Conservation (phyloP, 768 basidiomycete species). For the Leccinum incarnatum region DNA sequence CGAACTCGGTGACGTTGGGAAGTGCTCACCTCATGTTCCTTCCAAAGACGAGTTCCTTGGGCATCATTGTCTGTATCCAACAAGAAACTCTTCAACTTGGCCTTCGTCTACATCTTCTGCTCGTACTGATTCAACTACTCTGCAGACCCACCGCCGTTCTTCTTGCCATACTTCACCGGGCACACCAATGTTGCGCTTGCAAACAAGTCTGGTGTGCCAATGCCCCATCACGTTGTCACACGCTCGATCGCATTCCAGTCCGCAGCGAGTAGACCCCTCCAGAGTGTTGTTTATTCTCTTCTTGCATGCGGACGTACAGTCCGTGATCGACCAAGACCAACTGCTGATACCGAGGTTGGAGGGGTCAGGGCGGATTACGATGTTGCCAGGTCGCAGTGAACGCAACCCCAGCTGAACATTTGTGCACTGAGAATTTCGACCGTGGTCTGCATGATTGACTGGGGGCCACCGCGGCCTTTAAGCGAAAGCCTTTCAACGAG, state of each 20-base stretch:
- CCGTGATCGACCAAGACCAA: slow-evolving; percentile 92
- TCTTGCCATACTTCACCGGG: too few species aligned
- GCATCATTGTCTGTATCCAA: slow-evolving; percentile 53
- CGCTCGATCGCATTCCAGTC: slow-evolving; percentile 51
- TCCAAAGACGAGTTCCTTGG: too few species aligned
- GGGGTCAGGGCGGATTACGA: slow-evolving; percentile 58
- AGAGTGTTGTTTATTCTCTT: slow-evolving; percentile 76
- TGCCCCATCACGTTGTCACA: slow-evolving; percentile 59
- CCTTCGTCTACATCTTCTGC: slow-evolving; percentile 64
- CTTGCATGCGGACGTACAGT: slow-evolving; percentile 72
- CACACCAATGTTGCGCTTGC: slow-evolving; percentile 30
- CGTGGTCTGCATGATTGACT: slow-evolving; percentile 78
- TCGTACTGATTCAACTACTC: slow-evolving; percentile 43
- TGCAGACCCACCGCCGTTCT: too few species aligned
- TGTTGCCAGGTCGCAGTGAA: slow-evolving; percentile 81
- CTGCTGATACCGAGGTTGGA: slow-evolving; percentile 39
- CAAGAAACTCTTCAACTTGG: slow-evolving; percentile 56
- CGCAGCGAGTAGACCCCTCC: slow-evolving; percentile 63
- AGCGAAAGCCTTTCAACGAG: slow-evolving; percentile 2
- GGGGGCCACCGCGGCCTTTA: slow-evolving; percentile 54
- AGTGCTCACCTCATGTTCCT: too few species aligned
- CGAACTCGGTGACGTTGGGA: too few species aligned
- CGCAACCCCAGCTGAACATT: slow-evolving; percentile 92
- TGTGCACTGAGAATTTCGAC: slow-evolving; percentile 84
- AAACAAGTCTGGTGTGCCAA: slow-evolving; percentile 67